These are phyloP conservation scores for Solanum lignicaule DNA, from an alignment of 257 asterid species.

Conservation along the genomic window DNA sequence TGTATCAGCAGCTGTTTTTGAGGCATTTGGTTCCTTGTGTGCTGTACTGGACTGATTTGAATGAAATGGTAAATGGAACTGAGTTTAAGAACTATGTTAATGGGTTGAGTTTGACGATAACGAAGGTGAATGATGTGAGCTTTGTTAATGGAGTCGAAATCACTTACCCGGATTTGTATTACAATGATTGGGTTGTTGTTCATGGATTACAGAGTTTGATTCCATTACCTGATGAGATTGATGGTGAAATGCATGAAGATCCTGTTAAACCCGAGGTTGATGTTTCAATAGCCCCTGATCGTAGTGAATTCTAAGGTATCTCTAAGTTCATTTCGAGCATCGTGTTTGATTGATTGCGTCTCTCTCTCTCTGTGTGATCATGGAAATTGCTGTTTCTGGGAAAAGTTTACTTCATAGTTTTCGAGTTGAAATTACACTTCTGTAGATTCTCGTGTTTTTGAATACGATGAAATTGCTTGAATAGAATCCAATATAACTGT, in stretches of 20 bases:
- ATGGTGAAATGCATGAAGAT: constrained; percentile 14
- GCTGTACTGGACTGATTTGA: constrained; percentile 38
- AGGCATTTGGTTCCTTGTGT: constrained; percentile 68
- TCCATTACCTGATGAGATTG: constrained; percentile 33
- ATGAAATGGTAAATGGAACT: constrained; percentile 33
- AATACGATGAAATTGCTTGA: not conserved
- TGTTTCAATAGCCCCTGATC: constrained; percentile 6
- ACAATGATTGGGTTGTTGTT: constrained; percentile 40
- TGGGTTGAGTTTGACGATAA: constrained; percentile 38
- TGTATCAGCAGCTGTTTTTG: constrained; percentile 34
- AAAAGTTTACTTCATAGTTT: not conserved
- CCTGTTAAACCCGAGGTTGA: not conserved
- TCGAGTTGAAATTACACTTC: not conserved
- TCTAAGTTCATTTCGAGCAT: not conserved
- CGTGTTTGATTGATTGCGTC: not conserved
- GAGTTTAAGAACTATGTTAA: constrained; percentile 22
- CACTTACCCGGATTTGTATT: constrained; percentile 51
- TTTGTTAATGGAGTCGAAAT: constrained; percentile 59
- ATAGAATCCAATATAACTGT: not conserved
- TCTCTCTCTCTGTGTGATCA: not conserved
- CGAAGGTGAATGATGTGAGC: constrained; percentile 20
- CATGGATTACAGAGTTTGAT: constrained; percentile 54
- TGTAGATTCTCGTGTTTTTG: not conserved
- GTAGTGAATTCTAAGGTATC: constrained; percentile 18
- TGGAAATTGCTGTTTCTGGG: not conserved